phyloP scores from a whole-genome alignment of 1,139 yeast genomes.

The Yamadazyma triangularis region DNA sequence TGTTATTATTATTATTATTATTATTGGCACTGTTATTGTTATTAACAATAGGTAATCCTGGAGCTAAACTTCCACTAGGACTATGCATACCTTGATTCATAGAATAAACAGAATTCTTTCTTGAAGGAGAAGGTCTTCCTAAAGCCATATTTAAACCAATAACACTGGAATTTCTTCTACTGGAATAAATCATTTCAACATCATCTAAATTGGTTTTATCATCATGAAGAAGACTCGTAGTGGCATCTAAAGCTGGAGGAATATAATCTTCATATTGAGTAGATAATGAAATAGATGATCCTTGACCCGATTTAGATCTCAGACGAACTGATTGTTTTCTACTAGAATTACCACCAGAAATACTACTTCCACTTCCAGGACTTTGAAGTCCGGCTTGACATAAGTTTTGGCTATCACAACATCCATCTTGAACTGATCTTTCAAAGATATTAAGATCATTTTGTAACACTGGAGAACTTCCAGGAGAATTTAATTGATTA shows the following conservation, averaged over 20 bases:
- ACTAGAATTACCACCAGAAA: slow-evolving; percentile 6
- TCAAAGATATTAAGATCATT: slow-evolving; percentile 45
- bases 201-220: slow-evolving; percentile 56
- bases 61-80: slow-evolving; percentile 4
- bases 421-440: slow-evolving; percentile 53
- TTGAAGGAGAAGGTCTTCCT: slow-evolving; percentile 42
- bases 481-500: slow-evolving; percentile 6
- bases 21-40: neutral
- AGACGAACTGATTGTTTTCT: slow-evolving; percentile 14
- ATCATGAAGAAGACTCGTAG: slow-evolving; percentile 60
- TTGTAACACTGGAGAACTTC: slow-evolving; percentile 6
- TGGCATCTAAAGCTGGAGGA: slow-evolving; percentile 81
- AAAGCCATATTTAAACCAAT: slow-evolving; percentile 58
- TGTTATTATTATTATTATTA: neutral
- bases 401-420: slow-evolving; percentile 1
- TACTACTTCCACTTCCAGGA: slow-evolving; percentile 2
- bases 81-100: slow-evolving; percentile 19
- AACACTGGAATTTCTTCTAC: slow-evolving; percentile 56
- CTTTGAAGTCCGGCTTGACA: neutral
- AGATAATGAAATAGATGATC: slow-evolving; percentile 23
- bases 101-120: slow-evolving; percentile 38
- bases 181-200: slow-evolving; percentile 63
- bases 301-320: slow-evolving; percentile 21
- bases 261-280: slow-evolving; percentile 56
- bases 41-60: neutral